These are phyloP conservation scores for Musa itinerans DNA, from an alignment of 176 grass and related monocot species.

Conservation along the genomic window DNA sequence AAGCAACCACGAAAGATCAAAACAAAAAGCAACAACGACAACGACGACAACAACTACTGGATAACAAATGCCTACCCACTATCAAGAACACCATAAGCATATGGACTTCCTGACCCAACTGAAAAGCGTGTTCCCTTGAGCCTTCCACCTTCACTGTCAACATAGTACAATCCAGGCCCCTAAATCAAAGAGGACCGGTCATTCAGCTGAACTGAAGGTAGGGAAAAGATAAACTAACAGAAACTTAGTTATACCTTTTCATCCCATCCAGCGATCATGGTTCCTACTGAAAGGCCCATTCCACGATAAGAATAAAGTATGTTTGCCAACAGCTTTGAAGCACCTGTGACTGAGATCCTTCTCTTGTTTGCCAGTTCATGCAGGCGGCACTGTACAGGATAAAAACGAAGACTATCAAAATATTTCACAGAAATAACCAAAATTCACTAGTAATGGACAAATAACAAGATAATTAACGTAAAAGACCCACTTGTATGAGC, in stretches of 20 bases:
- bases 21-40: not conserved
- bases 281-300: slow-evolving; percentile 90
- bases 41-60: not conserved
- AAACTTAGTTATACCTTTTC: slow-evolving; percentile 44
- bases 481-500: not conserved
- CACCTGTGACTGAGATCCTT: slow-evolving; percentile 80
- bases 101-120: slow-evolving; percentile 88
- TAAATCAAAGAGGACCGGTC: slow-evolving; percentile 11
- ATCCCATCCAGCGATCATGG: slow-evolving; percentile 99
- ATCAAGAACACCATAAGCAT: slow-evolving; percentile 86
- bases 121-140: slow-evolving; percentile 76
- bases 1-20: not conserved
- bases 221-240: slow-evolving; percentile 1
- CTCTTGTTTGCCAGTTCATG: slow-evolving; percentile 95
- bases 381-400: slow-evolving; percentile 52
- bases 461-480: not conserved
- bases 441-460: not conserved
- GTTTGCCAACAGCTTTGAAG: slow-evolving; percentile 83
- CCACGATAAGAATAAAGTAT: slow-evolving; percentile 89
- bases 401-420: not conserved
- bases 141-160: slow-evolving; percentile 94
- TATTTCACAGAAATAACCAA: not conserved
- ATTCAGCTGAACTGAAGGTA: slow-evolving; percentile 7
- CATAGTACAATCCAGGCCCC: slow-evolving; percentile 95
- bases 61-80: slow-evolving; percentile 41